Percentiles rank a stretch among this genome's conserved stretches.
These are phyloP conservation scores for Aspergillus baeticus DNA, from an alignment of 495 filamentous ascomycete genomes.

Conservation along the genomic window DNA sequence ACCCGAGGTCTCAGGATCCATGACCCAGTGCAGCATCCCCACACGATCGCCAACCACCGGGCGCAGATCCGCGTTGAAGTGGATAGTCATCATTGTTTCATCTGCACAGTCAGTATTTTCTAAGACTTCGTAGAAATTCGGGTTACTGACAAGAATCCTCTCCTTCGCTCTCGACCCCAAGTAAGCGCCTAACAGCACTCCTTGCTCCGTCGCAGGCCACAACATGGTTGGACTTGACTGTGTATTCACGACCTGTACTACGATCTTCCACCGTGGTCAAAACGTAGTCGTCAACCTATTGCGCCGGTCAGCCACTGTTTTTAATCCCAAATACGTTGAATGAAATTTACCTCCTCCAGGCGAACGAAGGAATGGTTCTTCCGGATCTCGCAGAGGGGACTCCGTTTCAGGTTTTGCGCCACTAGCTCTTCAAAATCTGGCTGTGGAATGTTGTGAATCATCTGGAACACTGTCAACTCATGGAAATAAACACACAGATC, in stretches of 20 bases:
- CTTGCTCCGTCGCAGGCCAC: constrained; percentile 40
- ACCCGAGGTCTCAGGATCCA: constrained; percentile 37
- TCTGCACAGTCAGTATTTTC: constrained; percentile 16
- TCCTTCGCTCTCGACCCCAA: constrained; percentile 36
- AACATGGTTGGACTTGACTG: constrained; percentile 24
- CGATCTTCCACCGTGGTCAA: constrained; percentile 23
- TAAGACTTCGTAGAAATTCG: too few species aligned
- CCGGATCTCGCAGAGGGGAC: constrained; percentile 15
- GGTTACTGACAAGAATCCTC: constrained; percentile 35
- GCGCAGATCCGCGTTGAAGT: constrained; percentile 39
- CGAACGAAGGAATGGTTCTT: constrained; percentile 25
- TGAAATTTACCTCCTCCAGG: constrained; percentile 19
- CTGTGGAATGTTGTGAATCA: constrained; percentile 36
- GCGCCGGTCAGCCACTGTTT: neutral
- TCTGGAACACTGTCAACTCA: constrained; percentile 11
- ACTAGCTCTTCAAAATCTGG: constrained; percentile 26
- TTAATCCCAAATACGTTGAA: neutral
- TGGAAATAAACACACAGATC: neutral
- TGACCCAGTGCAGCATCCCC: constrained; percentile 46
- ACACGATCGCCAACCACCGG: constrained; percentile 34
- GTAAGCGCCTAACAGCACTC: constrained; percentile 31
- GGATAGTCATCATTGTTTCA: constrained; percentile 48
- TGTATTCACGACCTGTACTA: constrained; percentile 11
- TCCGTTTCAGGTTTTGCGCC: constrained; percentile 1
- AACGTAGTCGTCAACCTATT: constrained; percentile 19